phyloP scores from a whole-genome alignment of 495 filamentous ascomycete species.

The Penicillium psychrofluorescens region DNA sequence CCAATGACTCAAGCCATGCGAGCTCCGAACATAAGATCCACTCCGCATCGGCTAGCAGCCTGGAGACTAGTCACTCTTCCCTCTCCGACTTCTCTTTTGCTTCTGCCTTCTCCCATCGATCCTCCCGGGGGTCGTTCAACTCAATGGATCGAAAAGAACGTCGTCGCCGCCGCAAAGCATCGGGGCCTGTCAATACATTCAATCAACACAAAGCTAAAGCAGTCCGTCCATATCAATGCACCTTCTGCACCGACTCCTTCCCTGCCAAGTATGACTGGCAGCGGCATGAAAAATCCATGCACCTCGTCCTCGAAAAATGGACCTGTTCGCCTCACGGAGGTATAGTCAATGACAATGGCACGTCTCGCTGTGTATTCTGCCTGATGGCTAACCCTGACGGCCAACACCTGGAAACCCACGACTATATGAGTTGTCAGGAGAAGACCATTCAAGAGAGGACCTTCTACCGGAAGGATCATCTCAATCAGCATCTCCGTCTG shows the following conservation, averaged over 20 bases:
- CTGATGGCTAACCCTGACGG: slow-evolving; percentile 55
- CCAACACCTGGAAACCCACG: slow-evolving; percentile 69
- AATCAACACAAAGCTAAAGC: slow-evolving; percentile 34
- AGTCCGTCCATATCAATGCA: slow-evolving; percentile 66
- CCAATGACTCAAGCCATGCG: slow-evolving; percentile 56
- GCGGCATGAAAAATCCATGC: slow-evolving; percentile 80
- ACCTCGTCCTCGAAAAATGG: slow-evolving; percentile 79
- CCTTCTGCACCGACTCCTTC: slow-evolving; percentile 87
- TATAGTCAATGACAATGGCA: slow-evolving; percentile 33
- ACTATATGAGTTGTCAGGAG: slow-evolving; percentile 67
- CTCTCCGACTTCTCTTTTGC: slow-evolving; percentile 57
- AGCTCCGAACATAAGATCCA: slow-evolving; percentile 55
- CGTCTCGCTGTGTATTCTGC: slow-evolving; percentile 64
- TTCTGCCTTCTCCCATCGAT: slow-evolving; percentile 62
- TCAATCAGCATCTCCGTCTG: slow-evolving; percentile 75
- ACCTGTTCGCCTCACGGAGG: slow-evolving; percentile 61
- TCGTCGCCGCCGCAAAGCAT: slow-evolving; percentile 57
- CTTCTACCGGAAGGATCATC: slow-evolving; percentile 84
- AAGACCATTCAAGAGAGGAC: slow-evolving; percentile 64
- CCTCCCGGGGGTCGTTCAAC: slow-evolving; percentile 58
- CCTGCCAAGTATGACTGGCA: slow-evolving; percentile 90
- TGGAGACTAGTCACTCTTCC: slow-evolving; percentile 64
- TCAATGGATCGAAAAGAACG: slow-evolving; percentile 64
- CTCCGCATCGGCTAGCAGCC: slow-evolving; percentile 63
- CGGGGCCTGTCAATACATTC: slow-evolving; percentile 36